These are phyloP conservation scores for Albugo laibachii DNA, from an alignment of 352 stramenopile genomes.

Conservation along the genomic window DNA sequence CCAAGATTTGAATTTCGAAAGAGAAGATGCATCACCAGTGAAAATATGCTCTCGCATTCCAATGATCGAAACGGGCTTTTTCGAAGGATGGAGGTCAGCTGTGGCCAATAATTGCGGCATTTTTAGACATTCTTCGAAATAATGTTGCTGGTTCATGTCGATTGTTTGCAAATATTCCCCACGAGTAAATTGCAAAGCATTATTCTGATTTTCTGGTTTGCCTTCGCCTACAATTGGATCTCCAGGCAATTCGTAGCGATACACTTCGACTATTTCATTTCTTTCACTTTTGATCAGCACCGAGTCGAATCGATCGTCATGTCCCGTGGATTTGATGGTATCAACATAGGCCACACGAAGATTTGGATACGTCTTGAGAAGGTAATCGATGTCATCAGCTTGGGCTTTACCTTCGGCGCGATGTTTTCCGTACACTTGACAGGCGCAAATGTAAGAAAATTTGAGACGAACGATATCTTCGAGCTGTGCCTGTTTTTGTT, in stretches of 20 bases:
- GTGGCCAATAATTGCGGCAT: constrained; percentile 64
- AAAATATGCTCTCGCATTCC: constrained; percentile 80
- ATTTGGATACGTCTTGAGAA: constrained; percentile 63
- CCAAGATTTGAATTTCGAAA: constrained; percentile 75
- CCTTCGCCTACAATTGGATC: constrained; percentile 66
- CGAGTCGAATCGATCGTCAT: constrained; percentile 32
- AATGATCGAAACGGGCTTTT: constrained; percentile 60
- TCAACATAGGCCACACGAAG: constrained; percentile 73
- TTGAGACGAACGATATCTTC: constrained; percentile 75
- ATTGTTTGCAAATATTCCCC: constrained; percentile 78
- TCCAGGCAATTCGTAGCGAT: constrained; percentile 59
- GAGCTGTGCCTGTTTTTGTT: constrained; percentile 60
- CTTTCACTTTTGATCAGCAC: constrained; percentile 67
- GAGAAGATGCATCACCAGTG: constrained; percentile 60
- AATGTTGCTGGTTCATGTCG: constrained; percentile 79
- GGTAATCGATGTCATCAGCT: constrained; percentile 64
- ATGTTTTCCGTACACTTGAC: constrained; percentile 70
- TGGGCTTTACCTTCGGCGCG: constrained; percentile 37
- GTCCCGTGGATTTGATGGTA: constrained; percentile 15
- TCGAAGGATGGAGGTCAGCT: constrained; percentile 39
- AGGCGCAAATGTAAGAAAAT: constrained; percentile 74
- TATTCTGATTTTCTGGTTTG: constrained; percentile 78
- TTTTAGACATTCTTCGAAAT: constrained; percentile 75
- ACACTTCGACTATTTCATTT: constrained; percentile 55
- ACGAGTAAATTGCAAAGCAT: constrained; percentile 52